phyloP scores from a whole-genome alignment of 1,284 basidiomycete genomes.

The Cystobasidium sp. region DNA sequence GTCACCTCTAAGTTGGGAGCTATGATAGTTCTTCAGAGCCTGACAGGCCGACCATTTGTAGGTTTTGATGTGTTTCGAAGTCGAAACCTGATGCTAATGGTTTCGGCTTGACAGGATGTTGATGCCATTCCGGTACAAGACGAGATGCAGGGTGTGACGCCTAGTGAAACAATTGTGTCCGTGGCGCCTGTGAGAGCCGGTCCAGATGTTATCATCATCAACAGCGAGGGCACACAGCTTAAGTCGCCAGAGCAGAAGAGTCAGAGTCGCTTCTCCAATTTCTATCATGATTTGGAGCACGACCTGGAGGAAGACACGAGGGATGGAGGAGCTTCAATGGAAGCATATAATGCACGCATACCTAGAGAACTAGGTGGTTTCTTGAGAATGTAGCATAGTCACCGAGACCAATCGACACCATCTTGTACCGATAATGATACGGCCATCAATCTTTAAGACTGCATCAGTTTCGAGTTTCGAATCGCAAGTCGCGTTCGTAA shows the following conservation, averaged over 20 bases:
- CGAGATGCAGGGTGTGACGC: conserved; percentile 37
- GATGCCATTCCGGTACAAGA: conserved; percentile 51
- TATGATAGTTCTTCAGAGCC: conserved; percentile 66
- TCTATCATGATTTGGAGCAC: conserved; percentile 25
- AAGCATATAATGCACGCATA: conserved; percentile 24
- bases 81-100: not conserved
- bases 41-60: conserved; percentile 38
- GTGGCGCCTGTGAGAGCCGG: conserved; percentile 38
- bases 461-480: not conserved
- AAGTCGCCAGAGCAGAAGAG: conserved; percentile 38
- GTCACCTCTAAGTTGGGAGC: conserved; percentile 76
- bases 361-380: conserved; percentile 27
- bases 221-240: conserved; percentile 36
- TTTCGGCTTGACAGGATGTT: conserved; percentile 64
- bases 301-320: not conserved
- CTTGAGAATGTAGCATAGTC: conserved; percentile 33
- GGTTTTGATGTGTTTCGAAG: not conserved
- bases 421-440: not conserved
- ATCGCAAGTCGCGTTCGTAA: not conserved
- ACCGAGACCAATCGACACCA: not conserved
- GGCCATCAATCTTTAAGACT: not conserved
- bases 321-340: conserved; percentile 11
- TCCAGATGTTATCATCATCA: conserved; percentile 35
- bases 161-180: conserved; percentile 36
- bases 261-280: conserved; percentile 32